phyloP scores from a whole-genome alignment of 352 stramenopile species.

The Phytophthora ramorum region DNA sequence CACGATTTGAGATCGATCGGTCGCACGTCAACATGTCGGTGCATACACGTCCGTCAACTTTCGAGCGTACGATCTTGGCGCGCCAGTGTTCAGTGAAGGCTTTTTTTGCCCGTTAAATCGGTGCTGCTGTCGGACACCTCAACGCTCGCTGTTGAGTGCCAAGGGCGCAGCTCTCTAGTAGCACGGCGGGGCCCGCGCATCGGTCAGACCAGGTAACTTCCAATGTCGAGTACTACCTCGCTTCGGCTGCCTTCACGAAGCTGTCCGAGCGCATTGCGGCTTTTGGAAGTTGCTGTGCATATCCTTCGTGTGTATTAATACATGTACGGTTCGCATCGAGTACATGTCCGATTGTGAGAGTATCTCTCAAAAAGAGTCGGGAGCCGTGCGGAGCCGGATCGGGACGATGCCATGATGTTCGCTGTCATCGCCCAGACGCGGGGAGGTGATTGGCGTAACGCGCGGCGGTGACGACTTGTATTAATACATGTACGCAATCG shows the following conservation, averaged over 20 bases:
- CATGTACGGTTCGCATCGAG: conserved; percentile 6
- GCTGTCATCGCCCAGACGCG: conserved; percentile 11
- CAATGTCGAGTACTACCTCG: no score
- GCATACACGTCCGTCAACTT: neutral
- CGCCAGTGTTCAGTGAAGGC: neutral
- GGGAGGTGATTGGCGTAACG: conserved; percentile 40
- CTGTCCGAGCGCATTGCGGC: conserved; percentile 6
- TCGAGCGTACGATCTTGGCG: neutral
- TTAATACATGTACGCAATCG: no score
- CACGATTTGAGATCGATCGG: no score
- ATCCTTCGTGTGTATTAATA: no score
- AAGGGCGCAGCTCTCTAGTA: neutral
- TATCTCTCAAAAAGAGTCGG: neutral
- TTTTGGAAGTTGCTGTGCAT: conserved; percentile 15
- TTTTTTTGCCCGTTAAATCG: conserved; percentile 6
- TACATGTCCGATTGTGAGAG: neutral
- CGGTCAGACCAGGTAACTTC: no score
- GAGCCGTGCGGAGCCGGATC: no score
- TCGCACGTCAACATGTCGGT: neutral
- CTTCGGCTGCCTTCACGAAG: no score
- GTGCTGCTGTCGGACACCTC: neutral
- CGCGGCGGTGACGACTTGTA: no score
- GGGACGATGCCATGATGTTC: no score
- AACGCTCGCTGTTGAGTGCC: neutral
- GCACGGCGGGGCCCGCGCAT: no score